Conservation (phyloP, 148 eudicot species). For the Dysphania ambrosioides region DNA sequence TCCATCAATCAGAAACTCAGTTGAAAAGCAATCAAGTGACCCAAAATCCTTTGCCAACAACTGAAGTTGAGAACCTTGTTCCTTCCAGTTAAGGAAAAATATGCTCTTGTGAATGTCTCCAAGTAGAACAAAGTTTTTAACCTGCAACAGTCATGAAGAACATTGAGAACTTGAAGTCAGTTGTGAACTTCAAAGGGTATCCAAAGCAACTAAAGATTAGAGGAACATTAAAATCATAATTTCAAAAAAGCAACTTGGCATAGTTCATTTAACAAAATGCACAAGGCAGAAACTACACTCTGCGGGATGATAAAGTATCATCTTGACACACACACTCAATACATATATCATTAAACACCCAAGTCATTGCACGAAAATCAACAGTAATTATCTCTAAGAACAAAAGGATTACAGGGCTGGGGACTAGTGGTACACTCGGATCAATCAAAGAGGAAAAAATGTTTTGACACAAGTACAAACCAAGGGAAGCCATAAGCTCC, state of each 20-base stretch:
- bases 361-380: not conserved
- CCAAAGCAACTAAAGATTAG: not conserved
- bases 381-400: not conserved
- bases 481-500: no score
- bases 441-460: not conserved
- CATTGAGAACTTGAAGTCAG: not conserved
- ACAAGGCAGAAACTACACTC: not conserved
- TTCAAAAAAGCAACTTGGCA: not conserved
- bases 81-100: constrained; percentile 96
- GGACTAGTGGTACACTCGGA: not conserved
- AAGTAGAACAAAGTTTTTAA: constrained; percentile 89
- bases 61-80: constrained; percentile 87
- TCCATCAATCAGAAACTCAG: constrained; percentile 94
- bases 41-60: constrained; percentile 93
- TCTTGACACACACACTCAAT: no score
- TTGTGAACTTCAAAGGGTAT: not conserved
- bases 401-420: not conserved
- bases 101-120: constrained; percentile 96
- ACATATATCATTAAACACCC: not conserved
- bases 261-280: not conserved
- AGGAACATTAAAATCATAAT: not conserved
- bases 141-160: constrained; percentile 42
- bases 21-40: constrained; percentile 90
- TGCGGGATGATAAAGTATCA: not conserved
- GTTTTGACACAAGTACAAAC: not conserved